Base-by-base conservation (phyloP, 2,329 filamentous ascomycete genomes). In the Capronia americana region DNA sequence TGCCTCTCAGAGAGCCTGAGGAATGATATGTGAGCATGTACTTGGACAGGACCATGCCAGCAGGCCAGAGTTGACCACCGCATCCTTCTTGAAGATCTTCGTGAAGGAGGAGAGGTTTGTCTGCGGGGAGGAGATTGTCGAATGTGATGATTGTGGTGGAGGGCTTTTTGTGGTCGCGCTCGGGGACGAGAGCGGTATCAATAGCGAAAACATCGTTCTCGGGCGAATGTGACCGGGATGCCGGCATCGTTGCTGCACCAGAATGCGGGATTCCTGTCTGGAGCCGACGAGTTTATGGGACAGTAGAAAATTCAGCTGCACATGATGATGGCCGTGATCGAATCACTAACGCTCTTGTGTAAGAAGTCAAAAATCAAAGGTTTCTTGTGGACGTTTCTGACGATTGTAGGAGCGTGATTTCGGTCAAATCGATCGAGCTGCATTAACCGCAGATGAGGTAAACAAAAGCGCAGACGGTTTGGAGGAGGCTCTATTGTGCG, bases 21-120 rank as follows among this genome's bases (percentile, higher is more conserved):
- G 61, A 62, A 64, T 70, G 70, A n/a, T 69, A 66, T 61, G 44
- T 64, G 38, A 98, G 83, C 85, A 98, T 86, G 76, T 98, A 96
- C 78, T 90, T 92, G 23, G 91, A 87, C 61, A 99, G 83, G 17
- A 95, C 87, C 88, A 96, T 91, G 11, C 95, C 95, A 0, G 94
- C 94, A 2, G 93, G 94, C 95, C 95, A 98, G 11, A 96, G 85
- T 79, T 96, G 92, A 2, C 95, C 95, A 57, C 95, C 95, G 78
- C 95, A 98, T 67, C 95, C 95, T 69, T 91, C 87, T 64, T 87
- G 87, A 56, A 97, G 85, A 78, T 98, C 93, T 78, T 97, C 93
- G 74, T 92, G 90, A 17, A 98, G 86, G 67, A 86, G 84, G 68
- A 98, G 84, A 50, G 71, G 66, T 53, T 91, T 88, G 23, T 34